Base-by-base conservation (phyloP, 2,329 filamentous ascomycete species). In the Thelonectria discophora region DNA sequence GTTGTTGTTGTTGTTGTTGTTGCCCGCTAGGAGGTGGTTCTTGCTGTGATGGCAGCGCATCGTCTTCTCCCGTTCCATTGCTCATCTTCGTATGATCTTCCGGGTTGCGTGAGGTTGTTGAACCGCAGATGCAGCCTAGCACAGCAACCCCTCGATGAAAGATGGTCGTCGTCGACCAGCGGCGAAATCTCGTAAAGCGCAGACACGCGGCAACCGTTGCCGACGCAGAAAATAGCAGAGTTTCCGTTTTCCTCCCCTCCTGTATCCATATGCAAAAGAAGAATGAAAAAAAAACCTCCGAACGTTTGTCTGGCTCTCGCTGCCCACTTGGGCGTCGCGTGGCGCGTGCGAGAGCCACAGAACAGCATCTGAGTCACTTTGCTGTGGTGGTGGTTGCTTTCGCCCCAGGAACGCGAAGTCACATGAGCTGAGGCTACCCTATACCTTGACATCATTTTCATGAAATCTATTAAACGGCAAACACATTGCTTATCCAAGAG, bases 321-420 rank as follows among this genome's bases (percentile, higher is more conserved):
- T 24, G 10, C n/a, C 27, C 39, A 27, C 24, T 34, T 53, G 43
- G 43, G 43, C 34, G 24, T 24, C 7, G 24, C 58, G 58, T 52
- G 58, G 67, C 55, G 68, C 69, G 69, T 62, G 66, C 66, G 69
- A 61, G 47, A 64, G 53, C 60, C 43, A 58, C 55, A 49, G 48
- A 58, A 48, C 61, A 66, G 58, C 52, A 42, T 63, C 62, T 55
- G 60, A 57, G 62, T 39, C 7, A 24, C 24, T 24, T 4, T 7
- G n/a, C n/a, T n/a, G n/a, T 24, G 24, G 24, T 24, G 24, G 24
- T 24, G 24, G 24, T 50, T 55, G 60, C 27, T 64, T 58, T 59
- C 63, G 55, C 59, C 34, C 40, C 52, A 59, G 21, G 37, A 47
- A 67, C 72, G 65, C 72, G 72, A 46, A 46, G 64, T 72, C 72